Conservation (phyloP, 768 basidiomycete species). For the Amanita muscaria region DNA sequence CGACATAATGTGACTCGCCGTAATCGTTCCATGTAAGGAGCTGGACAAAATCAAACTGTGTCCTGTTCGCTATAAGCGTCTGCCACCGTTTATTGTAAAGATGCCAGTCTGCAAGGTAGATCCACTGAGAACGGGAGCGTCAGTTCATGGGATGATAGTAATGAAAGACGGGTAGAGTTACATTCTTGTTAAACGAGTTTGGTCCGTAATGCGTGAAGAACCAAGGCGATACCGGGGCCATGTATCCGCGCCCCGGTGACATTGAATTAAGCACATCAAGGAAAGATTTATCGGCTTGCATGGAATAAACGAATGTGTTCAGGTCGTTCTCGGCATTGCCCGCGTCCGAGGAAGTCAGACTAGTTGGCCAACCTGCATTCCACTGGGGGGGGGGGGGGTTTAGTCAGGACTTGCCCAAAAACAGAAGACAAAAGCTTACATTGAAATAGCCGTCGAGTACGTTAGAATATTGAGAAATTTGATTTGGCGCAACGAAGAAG, state of each 20-base stretch:
- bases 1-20: constrained; percentile 74
- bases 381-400: constrained; percentile 34
- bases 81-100: constrained; percentile 65
- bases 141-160: background rate
- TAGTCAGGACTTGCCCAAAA: constrained; percentile 10
- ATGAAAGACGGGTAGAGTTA: constrained; percentile 4
- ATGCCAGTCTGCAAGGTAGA: constrained; percentile 62
- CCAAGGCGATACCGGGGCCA: constrained; percentile 59
- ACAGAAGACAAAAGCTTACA: constrained; percentile 26
- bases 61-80: constrained; percentile 44
- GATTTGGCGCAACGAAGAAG: constrained; percentile 53
- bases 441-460: constrained; percentile 54
- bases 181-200: constrained; percentile 67
- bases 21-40: constrained; percentile 67
- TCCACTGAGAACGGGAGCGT: constrained; percentile 36
- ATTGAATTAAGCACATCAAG: constrained; percentile 32
- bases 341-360: constrained; percentile 41
- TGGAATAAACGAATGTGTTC: constrained; percentile 36
- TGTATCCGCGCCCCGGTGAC: constrained; percentile 23
- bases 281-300: constrained; percentile 47
- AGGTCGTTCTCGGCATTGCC: too few species aligned
- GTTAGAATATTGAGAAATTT: constrained; percentile 34
- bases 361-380: constrained; percentile 74
- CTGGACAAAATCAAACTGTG: constrained; percentile 51
- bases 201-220: constrained; percentile 74